Evolutionary conservation across 208 protist species (phyloP).

Genomic region (Sergeia podlipaevii): DNA sequence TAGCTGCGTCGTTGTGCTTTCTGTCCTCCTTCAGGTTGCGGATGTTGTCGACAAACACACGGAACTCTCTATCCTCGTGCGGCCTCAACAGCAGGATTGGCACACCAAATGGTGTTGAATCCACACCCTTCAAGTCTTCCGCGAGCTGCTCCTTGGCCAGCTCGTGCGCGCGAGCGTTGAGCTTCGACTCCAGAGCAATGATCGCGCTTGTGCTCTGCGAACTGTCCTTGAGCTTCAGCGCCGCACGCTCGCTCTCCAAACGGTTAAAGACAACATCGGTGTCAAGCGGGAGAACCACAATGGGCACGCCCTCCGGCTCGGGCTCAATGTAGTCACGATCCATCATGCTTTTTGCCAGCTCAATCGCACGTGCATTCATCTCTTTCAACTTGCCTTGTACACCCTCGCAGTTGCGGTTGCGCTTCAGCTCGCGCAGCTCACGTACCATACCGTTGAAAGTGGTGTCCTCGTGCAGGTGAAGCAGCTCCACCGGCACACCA

Average conservation of each 20-base stretch:
- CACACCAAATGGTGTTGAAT: constrained; percentile 33
- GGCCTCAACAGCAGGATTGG: constrained; percentile 52
- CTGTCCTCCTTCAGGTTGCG: constrained; percentile 28
- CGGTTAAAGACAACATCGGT: constrained; percentile 40
- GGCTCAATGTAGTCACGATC: constrained; percentile 38
- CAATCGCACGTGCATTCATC: constrained; percentile 29
- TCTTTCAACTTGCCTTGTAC: constrained; percentile 24
- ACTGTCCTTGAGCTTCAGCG: constrained; percentile 57
- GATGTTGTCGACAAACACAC: constrained; percentile 25
- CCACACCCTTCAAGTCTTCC: constrained; percentile 45
- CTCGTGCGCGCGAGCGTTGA: constrained; percentile 49
- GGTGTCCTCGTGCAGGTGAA: constrained; percentile 42
- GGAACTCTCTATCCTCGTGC: constrained; percentile 52
- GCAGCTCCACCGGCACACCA: constrained; percentile 60
- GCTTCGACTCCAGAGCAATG: constrained; percentile 40
- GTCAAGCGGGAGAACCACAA: constrained; percentile 54
- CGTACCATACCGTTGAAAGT: constrained; percentile 24
- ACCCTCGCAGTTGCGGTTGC: constrained; percentile 15
- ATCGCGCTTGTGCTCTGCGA: constrained; percentile 40
- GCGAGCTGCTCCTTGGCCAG: constrained; percentile 45
- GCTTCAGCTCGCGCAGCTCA: constrained; percentile 25
- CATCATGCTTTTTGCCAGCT: constrained; percentile 9
- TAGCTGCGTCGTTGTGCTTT: constrained; percentile 13
- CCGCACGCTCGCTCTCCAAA: constrained; percentile 54
- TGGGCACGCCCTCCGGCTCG: constrained; percentile 54